Base-by-base conservation (phyloP, 306 rosid species). In the Vigna radiata region DNA sequence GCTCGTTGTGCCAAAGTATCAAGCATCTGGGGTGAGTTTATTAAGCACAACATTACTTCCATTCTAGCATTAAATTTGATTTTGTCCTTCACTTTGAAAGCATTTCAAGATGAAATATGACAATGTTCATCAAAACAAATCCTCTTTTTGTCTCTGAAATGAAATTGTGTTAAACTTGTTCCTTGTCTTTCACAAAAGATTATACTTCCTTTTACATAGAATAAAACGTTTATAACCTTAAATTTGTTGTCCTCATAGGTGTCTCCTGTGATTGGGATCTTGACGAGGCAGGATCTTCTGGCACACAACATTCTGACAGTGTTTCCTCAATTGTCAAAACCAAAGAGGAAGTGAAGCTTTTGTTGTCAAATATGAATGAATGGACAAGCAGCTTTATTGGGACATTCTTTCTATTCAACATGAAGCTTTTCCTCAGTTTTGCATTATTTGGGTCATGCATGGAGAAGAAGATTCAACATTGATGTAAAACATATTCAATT, bases 241-340 rank as follows among this genome's bases (percentile, higher is more conserved):
- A 7, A 23, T 61, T 0, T 80, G 73, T 23, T 83, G 76, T 61
- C 21, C 46, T 29, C 36, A 39, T 55, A 90, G 97, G 91, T 86
- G 55, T 87, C 87, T 70, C 94, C 94, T 2, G 87, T 88, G 33
- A 81, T 86, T 66, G 97, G 96, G 60, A 90, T 90, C 44, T 82
- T 92, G 88, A 92, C 96, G 10, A 79, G 97, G 83, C 97, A 90
- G 77, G 97, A 93, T 69, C 81, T 93, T 36, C 79, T 77, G 49
- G 87, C 97, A 8, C 50, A 86, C 81, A 93, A 93, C 81, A 89
- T 93, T 80, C 70, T 90, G 80, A 67, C 83, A 48, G 88, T 90
- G 23, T 90, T 90, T 68, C 97, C 97, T 62, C 86, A 90, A 72
- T 72, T 93, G 49, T 86, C 41, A 72, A 90, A 80, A 46, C 16